phyloP scores from a whole-genome alignment of 192 early-diverging fungal genomes.

The Linderina pennispora region DNA sequence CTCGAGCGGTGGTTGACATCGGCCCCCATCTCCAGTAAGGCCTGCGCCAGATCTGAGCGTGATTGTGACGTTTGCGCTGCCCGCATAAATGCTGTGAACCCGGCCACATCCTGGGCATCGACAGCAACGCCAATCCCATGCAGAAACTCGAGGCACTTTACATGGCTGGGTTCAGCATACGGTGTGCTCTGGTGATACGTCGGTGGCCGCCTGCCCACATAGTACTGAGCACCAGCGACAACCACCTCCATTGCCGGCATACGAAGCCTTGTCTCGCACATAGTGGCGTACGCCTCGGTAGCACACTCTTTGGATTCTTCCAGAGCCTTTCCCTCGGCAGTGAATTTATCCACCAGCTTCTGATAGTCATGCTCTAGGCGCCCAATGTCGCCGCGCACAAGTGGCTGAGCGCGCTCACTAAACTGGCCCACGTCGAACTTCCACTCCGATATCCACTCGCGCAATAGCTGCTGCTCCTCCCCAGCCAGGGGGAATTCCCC shows the following conservation, averaged over 20 bases:
- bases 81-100: slow-evolving; percentile 45
- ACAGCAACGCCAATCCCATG: slow-evolving; percentile 13
- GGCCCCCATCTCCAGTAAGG: slow-evolving; percentile 31
- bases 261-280: slow-evolving; percentile 26
- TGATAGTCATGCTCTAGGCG: slow-evolving; percentile 7
- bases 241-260: slow-evolving; percentile 47
- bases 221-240: slow-evolving; percentile 41
- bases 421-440: slow-evolving; percentile 24
- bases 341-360: neutral
- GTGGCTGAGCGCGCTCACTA: slow-evolving; percentile 22
- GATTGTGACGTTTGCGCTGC: slow-evolving; percentile 38
- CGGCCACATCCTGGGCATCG: slow-evolving; percentile 29
- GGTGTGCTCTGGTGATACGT: neutral
- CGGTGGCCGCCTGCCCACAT: slow-evolving; percentile 5
- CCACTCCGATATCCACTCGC: slow-evolving; percentile 40
- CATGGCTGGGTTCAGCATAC: too few species aligned
- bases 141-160: slow-evolving; percentile 19
- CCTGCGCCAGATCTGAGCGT: slow-evolving; percentile 25
- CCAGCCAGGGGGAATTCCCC: slow-evolving; percentile 24
- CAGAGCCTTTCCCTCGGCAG: slow-evolving; percentile 1
- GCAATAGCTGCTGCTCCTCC: slow-evolving; percentile 31
- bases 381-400: slow-evolving; percentile 24
- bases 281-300: neutral
- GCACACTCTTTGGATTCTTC: neutral
- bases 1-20: slow-evolving; percentile 34